These are phyloP conservation scores for Cladophialophora yegresii DNA, from an alignment of 2,329 filamentous ascomycete species.

Conservation along the genomic window DNA sequence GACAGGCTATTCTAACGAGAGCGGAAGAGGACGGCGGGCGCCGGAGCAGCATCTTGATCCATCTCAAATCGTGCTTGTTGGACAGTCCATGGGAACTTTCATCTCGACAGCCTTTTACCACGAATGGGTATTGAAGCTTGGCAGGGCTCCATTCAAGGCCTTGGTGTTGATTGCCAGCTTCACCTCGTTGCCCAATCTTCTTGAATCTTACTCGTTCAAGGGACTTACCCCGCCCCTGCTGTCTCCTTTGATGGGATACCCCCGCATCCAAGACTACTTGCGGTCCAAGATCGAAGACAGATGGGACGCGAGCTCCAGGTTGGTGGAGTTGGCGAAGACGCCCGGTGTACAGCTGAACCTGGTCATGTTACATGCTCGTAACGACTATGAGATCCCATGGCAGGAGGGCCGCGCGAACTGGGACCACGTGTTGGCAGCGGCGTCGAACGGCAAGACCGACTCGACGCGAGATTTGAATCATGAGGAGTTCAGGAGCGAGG, in stretches of 20 bases:
- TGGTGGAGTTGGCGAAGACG: conserved; percentile 61
- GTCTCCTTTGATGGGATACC: conserved; percentile 70
- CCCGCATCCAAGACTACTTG: conserved; percentile 63
- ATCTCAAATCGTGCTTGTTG: conserved; percentile 74
- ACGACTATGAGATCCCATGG: conserved; percentile 82
- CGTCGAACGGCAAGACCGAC: conserved; percentile 30
- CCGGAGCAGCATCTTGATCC: conserved; percentile 58
- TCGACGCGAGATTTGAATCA: conserved; percentile 25
- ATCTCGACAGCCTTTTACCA: conserved; percentile 69
- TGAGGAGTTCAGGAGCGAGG: conserved; percentile 32
- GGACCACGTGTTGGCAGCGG: conserved; percentile 39
- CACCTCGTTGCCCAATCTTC: conserved; percentile 69
- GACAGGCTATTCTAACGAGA: conserved; percentile 42
- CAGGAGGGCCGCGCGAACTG: conserved; percentile 48
- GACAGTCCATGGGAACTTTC: conserved; percentile 86
- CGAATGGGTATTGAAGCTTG: conserved; percentile 53
- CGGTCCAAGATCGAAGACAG: conserved; percentile 69
- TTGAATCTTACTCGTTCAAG: conserved; percentile 75
- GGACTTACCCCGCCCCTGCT: conserved; percentile 74
- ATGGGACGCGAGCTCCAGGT: conserved; percentile 72
- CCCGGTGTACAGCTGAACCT: conserved; percentile 60
- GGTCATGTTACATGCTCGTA: conserved; percentile 73
- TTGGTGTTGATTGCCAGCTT: conserved; percentile 80
- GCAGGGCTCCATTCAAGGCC: conserved; percentile 69
- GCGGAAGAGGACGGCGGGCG: conserved; percentile 37